Conservation (phyloP, 179 eudicot genomes). For the Amaranthus tricolor region DNA sequence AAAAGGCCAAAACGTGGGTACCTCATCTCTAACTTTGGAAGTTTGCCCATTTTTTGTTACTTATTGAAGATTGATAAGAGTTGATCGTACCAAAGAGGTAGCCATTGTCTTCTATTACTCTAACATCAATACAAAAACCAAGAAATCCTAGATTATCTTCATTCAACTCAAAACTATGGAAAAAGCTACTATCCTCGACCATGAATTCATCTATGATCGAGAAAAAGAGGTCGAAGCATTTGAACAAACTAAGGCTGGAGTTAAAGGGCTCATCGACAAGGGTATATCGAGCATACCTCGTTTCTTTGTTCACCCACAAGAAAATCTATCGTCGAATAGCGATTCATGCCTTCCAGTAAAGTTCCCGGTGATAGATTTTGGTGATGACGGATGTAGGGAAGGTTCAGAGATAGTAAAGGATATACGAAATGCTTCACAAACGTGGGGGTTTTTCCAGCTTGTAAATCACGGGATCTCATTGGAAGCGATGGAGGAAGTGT, state of each 20-base stretch:
- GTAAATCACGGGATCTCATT: conserved; percentile 42
- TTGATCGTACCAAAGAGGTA: conserved; percentile 14
- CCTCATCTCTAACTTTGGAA: conserved; percentile 16
- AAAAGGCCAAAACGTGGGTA: conserved; percentile 15
- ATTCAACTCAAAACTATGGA: conserved; percentile 23
- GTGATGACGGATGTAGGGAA: conserved; percentile 8
- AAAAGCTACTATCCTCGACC: conserved; percentile 12
- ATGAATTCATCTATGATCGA: conserved; percentile 26
- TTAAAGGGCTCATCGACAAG: conserved; percentile 43
- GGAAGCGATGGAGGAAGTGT: conserved; percentile 25
- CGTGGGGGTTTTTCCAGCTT: conserved; percentile 48
- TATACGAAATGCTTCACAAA: conserved; percentile 31
- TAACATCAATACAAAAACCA: background rate
- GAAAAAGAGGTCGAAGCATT: conserved; percentile 32
- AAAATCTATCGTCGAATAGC: conserved; percentile 6
- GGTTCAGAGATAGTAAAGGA: conserved; percentile 18
- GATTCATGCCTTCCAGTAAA: conserved; percentile 4
- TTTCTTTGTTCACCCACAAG: conserved; percentile 35
- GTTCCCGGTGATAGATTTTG: conserved; percentile 40
- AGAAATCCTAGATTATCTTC: background rate
- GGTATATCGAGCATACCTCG: conserved; percentile 36
- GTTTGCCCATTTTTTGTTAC: conserved; percentile 14
- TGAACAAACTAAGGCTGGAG: conserved; percentile 42
- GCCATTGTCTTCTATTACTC: conserved; percentile 20
- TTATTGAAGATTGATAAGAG: background rate